These are phyloP conservation scores for Globisporangium echinulatum DNA, from an alignment of 352 stramenopile genomes.

Conservation along the genomic window DNA sequence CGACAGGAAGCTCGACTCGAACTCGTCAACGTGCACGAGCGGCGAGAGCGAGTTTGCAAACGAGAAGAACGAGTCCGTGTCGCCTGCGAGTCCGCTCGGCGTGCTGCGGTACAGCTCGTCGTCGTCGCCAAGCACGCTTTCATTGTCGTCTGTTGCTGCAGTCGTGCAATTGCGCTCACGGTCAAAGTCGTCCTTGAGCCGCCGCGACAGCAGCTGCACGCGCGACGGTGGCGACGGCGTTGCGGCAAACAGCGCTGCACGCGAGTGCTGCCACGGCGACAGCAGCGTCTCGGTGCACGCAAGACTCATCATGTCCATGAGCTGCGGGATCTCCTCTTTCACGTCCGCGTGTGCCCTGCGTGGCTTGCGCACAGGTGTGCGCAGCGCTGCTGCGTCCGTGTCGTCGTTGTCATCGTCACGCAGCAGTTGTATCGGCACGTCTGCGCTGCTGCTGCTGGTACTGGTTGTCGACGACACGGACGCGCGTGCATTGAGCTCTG, in stretches of 20 bases:
- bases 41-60: constrained; percentile 73
- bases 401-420: constrained; percentile 7
- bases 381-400: background rate
- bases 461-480: constrained; percentile 3
- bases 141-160: background rate
- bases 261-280: constrained; percentile 12
- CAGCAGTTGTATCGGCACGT: background rate
- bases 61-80: constrained; percentile 78
- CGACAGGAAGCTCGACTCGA: constrained; percentile 57
- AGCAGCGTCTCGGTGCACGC: constrained; percentile 6
- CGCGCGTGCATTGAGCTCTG: background rate
- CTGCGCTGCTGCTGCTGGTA: background rate
- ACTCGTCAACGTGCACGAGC: constrained; percentile 45
- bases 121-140: constrained; percentile 8
- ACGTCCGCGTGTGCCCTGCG: background rate
- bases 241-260: constrained; percentile 9
- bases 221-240: constrained; percentile 23
- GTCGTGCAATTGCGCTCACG: constrained; percentile 15
- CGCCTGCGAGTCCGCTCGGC: constrained; percentile 28
- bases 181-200: constrained; percentile 32
- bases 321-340: constrained; percentile 15
- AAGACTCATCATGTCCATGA: constrained; percentile 15
- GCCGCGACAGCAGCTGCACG: constrained; percentile 25
- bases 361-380: constrained; percentile 13
- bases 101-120: constrained; percentile 34